phyloP scores from a whole-genome alignment of 495 filamentous ascomycete genomes.

The Friedmanniomyces simplex region DNA sequence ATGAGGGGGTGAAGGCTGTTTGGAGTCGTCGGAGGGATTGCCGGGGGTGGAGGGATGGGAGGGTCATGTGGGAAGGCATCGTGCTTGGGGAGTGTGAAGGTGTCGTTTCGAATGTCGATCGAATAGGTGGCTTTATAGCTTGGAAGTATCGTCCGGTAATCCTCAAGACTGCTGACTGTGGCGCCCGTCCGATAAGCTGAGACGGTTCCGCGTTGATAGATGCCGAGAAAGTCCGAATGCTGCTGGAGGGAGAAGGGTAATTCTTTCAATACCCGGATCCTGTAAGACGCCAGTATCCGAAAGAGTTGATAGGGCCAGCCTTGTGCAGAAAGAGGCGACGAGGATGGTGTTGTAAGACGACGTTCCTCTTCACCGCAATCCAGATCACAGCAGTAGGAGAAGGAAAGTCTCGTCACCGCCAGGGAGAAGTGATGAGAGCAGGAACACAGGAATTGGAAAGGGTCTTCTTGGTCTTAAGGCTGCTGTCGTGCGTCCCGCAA shows the following conservation, averaged over 20 bases:
- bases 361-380: neutral
- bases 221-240: too few species aligned
- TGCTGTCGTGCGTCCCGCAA: too few species aligned
- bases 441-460: too few species aligned
- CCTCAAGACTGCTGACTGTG: too few species aligned
- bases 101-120: neutral
- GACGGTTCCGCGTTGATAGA: neutral
- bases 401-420: neutral
- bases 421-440: too few species aligned
- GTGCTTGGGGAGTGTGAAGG: conserved; percentile 4
- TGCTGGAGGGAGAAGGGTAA: neutral
- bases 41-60: conserved; percentile 19
- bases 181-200: neutral
- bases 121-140: neutral
- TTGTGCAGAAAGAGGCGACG: neutral
- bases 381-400: neutral
- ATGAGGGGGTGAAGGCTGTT: conserved; percentile 26
- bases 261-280: neutral
- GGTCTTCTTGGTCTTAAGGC: too few species aligned
- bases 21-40: conserved; percentile 28
- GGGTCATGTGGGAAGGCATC: conserved; percentile 23
- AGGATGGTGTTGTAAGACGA: conserved; percentile 1
- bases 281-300: neutral
- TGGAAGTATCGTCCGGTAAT: too few species aligned
- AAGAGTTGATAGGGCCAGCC: neutral